Percentiles rank a stretch among this genome's conserved stretches.
Evolutionary conservation across 192 early-diverging fungal genomes (phyloP).

Genomic region (Radiomyces spectabilis): DNA sequence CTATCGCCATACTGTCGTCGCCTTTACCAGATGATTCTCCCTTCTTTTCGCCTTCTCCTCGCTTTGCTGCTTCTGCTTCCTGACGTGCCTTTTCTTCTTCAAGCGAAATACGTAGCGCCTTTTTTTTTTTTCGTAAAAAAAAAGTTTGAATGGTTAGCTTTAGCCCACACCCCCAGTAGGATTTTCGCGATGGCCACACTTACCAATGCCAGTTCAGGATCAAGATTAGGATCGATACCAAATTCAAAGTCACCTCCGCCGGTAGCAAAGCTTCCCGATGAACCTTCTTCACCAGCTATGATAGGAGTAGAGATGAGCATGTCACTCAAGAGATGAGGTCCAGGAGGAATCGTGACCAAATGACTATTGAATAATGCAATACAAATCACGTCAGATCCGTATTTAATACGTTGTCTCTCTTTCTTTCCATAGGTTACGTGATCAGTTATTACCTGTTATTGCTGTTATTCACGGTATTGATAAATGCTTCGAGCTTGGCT

Average conservation of each 20-base stretch:
- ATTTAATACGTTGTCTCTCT: too few species aligned
- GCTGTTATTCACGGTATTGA: constrained; percentile 81
- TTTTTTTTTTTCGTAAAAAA: too few species aligned
- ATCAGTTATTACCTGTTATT: constrained; percentile 66
- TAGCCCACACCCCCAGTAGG: not conserved
- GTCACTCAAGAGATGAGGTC: constrained; percentile 88
- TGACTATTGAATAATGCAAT: constrained; percentile 47
- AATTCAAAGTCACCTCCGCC: constrained; percentile 76
- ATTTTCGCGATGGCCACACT: not conserved
- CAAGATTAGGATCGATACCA: constrained; percentile 89
- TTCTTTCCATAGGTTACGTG: not conserved
- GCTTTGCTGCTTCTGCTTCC: constrained; percentile 46
- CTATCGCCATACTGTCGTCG: constrained; percentile 28
- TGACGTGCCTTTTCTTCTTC: constrained; percentile 95
- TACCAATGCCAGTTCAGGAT: constrained; percentile 88
- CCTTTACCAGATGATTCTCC: constrained; percentile 26
- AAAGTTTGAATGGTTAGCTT: not conserved
- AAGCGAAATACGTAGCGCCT: constrained; percentile 91
- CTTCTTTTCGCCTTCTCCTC: constrained; percentile 36
- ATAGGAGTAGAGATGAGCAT: constrained; percentile 83
- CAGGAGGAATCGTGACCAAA: constrained; percentile 87
- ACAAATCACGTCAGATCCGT: too few species aligned
- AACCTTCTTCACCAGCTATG: constrained; percentile 75
- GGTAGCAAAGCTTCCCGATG: constrained; percentile 56
- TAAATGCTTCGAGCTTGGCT: constrained; percentile 84